These are phyloP conservation scores for Penicillium griseofulvum DNA, from an alignment of 2,329 filamentous ascomycete species.

Conservation along the genomic window DNA sequence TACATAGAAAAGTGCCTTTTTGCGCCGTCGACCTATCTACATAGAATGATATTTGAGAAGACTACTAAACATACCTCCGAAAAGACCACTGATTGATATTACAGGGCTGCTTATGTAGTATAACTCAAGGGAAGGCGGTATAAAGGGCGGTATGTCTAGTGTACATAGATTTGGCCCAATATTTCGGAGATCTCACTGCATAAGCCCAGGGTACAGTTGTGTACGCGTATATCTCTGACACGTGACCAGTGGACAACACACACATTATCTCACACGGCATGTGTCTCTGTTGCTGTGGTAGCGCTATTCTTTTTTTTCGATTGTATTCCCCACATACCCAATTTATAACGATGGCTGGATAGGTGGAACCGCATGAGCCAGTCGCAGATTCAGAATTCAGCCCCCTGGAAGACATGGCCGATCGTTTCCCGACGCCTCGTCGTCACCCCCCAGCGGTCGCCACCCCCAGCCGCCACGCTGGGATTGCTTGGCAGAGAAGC, in stretches of 20 bases:
- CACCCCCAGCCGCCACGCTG: conserved; percentile 7
- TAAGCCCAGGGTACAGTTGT: neutral
- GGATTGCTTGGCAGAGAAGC: conserved; percentile 1
- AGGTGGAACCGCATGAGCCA: conserved; percentile 5
- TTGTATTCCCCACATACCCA: conserved; percentile 5
- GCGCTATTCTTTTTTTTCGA: neutral
- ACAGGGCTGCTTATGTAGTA: no score
- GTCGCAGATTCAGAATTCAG: conserved; percentile 9
- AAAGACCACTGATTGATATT: no score
- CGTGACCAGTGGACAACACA: neutral
- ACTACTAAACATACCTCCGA: no score
- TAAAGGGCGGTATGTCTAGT: no score
- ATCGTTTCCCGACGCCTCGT: conserved; percentile 16
- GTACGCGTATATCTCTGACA: neutral
- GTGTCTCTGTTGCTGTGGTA: conserved; percentile 1
- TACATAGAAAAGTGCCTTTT: no score
- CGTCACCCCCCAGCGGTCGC: conserved; percentile 18
- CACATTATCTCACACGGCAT: neutral
- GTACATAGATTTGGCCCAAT: no score
- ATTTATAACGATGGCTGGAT: conserved; percentile 5
- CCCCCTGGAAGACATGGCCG: conserved; percentile 15
- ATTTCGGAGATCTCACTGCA: no score
- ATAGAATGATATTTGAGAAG: no score
- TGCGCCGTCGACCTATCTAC: no score
- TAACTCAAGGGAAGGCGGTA: no score